Evolutionary conservation across 495 filamentous ascomycete species (phyloP).

Genomic region (Lophiostoma macrostomum): DNA sequence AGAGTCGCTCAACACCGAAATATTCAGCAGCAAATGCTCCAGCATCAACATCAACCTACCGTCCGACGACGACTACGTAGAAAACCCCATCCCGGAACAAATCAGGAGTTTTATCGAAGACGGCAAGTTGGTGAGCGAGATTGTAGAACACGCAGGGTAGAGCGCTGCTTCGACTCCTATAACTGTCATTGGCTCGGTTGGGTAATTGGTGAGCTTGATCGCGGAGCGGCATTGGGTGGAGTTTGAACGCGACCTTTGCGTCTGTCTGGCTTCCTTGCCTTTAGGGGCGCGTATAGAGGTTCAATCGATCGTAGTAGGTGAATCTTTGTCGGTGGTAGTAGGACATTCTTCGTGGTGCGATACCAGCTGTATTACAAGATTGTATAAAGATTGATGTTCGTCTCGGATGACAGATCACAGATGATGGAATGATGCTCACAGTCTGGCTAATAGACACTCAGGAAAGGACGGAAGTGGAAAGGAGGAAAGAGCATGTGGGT

Average conservation of each 20-base stretch:
- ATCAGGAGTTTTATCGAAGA: slow-evolving; percentile 75
- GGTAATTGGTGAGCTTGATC: not conserved
- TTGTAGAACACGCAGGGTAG: slow-evolving; percentile 77
- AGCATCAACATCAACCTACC: slow-evolving; percentile 83
- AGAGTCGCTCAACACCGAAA: slow-evolving; percentile 70
- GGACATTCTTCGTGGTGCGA: too few species aligned
- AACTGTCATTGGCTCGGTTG: not conserved
- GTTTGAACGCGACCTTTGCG: not conserved
- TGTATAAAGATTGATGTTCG: too few species aligned
- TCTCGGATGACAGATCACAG: too few species aligned
- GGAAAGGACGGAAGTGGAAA: too few species aligned
- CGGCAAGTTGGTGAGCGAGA: slow-evolving; percentile 75
- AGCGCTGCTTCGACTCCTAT: not conserved
- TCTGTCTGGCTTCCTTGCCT: not conserved
- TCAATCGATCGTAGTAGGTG: not conserved
- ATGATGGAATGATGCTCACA: too few species aligned
- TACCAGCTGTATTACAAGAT: too few species aligned
- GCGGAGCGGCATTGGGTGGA: slow-evolving; percentile 18
- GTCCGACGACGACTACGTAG: slow-evolving; percentile 72
- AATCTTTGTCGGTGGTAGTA: too few species aligned
- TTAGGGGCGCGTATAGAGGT: not conserved
- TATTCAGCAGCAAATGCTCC: slow-evolving; percentile 83
- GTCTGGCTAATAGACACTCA: too few species aligned
- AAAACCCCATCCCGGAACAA: slow-evolving; percentile 85
- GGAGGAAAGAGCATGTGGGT: too few species aligned